These are phyloP conservation scores for Fragaria ananassa DNA, from an alignment of 306 rosid genomes.

Conservation along the genomic window DNA sequence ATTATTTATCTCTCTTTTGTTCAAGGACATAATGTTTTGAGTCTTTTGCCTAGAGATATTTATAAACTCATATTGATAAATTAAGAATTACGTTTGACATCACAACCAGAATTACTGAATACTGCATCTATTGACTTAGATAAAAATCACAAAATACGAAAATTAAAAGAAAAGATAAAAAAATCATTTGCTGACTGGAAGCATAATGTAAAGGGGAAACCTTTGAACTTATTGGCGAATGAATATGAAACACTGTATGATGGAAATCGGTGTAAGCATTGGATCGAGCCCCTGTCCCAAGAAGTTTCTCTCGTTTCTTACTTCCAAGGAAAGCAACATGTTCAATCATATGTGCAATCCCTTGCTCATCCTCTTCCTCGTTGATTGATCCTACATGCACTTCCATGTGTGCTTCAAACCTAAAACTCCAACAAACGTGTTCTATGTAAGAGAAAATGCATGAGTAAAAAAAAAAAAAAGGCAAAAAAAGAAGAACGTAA, in stretches of 20 bases:
- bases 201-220: slow-evolving; percentile 37
- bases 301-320: slow-evolving; percentile 97
- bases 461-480: background rate
- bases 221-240: slow-evolving; percentile 86
- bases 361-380: slow-evolving; percentile 97
- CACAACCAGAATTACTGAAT: background rate
- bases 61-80: background rate
- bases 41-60: background rate
- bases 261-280: slow-evolving; percentile 99
- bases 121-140: background rate
- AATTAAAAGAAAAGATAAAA: background rate
- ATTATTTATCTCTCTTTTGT: background rate
- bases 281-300: slow-evolving; percentile 98
- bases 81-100: background rate
- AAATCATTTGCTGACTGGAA: background rate
- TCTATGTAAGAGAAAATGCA: background rate
- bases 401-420: slow-evolving; percentile 99
- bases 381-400: slow-evolving; percentile 94
- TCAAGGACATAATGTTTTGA: background rate
- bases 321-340: slow-evolving; percentile 99
- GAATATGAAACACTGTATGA: slow-evolving; percentile 98
- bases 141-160: background rate
- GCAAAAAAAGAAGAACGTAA: too few species aligned
- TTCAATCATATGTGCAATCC: slow-evolving; percentile 99
- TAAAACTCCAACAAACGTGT: slow-evolving; percentile 29